Base-by-base conservation (phyloP, 73 alveolate genomes). In the Paramecium caudatum region DNA sequence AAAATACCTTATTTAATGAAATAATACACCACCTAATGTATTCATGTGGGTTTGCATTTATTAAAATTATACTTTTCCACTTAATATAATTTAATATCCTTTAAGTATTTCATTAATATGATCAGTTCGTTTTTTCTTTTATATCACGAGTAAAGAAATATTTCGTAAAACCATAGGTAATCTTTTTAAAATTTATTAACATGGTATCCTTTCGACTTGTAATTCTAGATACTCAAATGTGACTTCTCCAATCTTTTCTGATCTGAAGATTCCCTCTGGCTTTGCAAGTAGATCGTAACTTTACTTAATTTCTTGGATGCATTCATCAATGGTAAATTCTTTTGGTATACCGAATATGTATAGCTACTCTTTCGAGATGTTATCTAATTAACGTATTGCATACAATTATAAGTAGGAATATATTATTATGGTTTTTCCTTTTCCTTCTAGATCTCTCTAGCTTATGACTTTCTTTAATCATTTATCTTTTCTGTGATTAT, bases 111-210 rank as follows among this genome's bases (percentile, higher is more conserved):
- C 88, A 41, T 41, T 19, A 37, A 74, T 21, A 0, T 41, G 23
- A 45, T 74, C 68, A 16, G 88, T 41, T 43, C 33, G 23, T 32
- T 65, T 65, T 15, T 74, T 74, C 88, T 74, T 74, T 43, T 74
- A 45, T 8, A 36, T 4, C 4, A 30, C 21, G 1, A 74, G 27
- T 4, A 30, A 15, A 4, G 62, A 43, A 6, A 45, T 39, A 43
- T 43, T 74, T 34, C 43, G 36, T 19, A 74, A 12, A 7, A 23
- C 33, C 0, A 74, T 3, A 5, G 88, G 88, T 47, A 74, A 74
- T 8, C 43, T 43, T 47, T 74, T 74, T 1, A 74, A 25, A 19
- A 74, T 43, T 21, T 74, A 74, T 45, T 37, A 19, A 12, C 69
- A 74, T 8, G 88, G 88, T 9, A 74, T 74, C 33, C 65, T 37